Evolutionary conservation across 805 yeast genomes (phyloP).

Genomic region (Yarrowia bubula): DNA sequence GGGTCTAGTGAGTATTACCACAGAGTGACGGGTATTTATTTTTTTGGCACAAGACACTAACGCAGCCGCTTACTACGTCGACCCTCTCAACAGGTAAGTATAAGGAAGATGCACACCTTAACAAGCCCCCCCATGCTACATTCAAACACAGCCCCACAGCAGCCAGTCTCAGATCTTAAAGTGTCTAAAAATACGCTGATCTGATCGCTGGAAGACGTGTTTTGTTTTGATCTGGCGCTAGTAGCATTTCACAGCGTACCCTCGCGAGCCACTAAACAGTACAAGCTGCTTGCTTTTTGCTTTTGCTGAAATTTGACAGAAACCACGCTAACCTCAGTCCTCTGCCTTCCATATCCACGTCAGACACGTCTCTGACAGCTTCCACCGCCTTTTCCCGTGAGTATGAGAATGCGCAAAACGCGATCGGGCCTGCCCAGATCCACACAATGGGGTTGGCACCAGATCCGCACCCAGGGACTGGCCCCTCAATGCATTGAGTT

Average conservation of each 20-base stretch:
- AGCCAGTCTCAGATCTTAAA: neutral
- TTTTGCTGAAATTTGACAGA: neutral
- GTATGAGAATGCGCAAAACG: neutral
- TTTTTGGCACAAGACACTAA: neutral
- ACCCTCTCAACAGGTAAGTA: constrained; percentile 17
- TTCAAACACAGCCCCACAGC: neutral
- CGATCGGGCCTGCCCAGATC: no score
- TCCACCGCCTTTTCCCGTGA: constrained; percentile 7
- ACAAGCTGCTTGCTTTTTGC: neutral
- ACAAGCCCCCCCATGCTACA: neutral
- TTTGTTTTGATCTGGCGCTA: no score
- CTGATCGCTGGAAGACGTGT: no score
- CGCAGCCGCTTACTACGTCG: constrained; percentile 5
- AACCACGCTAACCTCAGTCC: neutral
- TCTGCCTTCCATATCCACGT: constrained; percentile 13
- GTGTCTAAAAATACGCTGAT: no score
- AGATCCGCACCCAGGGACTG: no score
- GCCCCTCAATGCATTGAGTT: neutral
- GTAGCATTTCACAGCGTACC: neutral
- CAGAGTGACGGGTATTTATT: neutral
- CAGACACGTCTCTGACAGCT: constrained; percentile 7
- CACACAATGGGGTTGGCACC: no score
- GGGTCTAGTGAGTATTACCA: neutral
- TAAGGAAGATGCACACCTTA: neutral
- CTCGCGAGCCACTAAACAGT: neutral